Base-by-base conservation (phyloP, 441 rosid species). In the Hura crepitans region DNA sequence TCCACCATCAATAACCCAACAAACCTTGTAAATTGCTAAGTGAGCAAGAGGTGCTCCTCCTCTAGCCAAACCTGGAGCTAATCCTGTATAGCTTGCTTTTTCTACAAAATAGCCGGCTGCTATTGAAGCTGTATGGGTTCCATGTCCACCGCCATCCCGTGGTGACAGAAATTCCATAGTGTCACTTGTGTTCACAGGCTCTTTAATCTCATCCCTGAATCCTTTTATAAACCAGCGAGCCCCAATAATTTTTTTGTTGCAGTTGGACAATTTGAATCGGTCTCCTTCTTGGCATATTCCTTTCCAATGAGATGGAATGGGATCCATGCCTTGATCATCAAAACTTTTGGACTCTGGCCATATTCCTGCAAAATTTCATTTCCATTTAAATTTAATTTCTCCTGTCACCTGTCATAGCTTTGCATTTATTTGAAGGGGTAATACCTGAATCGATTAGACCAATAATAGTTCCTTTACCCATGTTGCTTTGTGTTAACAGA, bases 371-470 rank as follows among this genome's bases (percentile, higher is more conserved):
- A 5, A 54, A 13, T 66, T 65, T 58, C 60, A 66, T 59, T 65
- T 47, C 53, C 30, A 53, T 59, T 37, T 22, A 27, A 73, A 35
- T 39, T 55, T 39, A 55, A 30, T 1, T 5, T 22, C 46, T 30
- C 18, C 6, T 64, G 3, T 47, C 42, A 51, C 42, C 9, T 64
- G 5, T 47, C 42, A 45, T 47, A 23, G 61, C 57, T 11, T 46
- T 10, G 13, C 30, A 17, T 31, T 28, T 25, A 39, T 68, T 39
- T 20, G 22, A 22, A 47, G 55, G 46, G 49, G n/a, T 61, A 39
- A 54, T 78, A 77, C 87, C 79, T 62, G 82, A 57, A 75, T 85
- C 88, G 42, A 85, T 72, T 12, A 85, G 60, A 51, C 86, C 81
- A 56, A 85, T 78, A 50, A 85, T 78, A 35, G 75, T 70, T 50